Evolutionary conservation across 106 monocot species (phyloP).

Genomic region (Narthecium ossifragum): DNA sequence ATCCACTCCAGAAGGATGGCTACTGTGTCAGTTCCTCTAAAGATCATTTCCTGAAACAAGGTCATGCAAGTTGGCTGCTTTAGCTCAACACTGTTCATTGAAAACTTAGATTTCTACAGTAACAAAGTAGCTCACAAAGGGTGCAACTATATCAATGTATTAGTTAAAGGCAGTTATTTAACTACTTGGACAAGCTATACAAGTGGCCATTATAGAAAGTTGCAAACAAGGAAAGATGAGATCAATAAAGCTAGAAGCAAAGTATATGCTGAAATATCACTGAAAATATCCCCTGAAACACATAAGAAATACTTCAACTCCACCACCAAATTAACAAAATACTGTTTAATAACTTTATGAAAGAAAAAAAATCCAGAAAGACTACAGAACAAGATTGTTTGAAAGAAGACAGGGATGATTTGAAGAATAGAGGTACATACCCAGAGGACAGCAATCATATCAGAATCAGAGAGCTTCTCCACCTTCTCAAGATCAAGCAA

Average conservation of each 20-base stretch:
- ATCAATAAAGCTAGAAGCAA: not conserved
- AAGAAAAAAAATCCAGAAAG: not conserved
- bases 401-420: not conserved
- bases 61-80: not conserved
- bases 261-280: not conserved
- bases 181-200: not conserved
- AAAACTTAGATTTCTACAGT: too few relatives aligned
- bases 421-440: constrained; percentile 13
- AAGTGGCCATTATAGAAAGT: too few relatives aligned
- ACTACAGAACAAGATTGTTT: too few relatives aligned
- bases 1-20: constrained; percentile 70
- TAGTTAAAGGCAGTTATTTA: not conserved
- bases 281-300: too few relatives aligned
- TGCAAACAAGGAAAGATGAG: not conserved
- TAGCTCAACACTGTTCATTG: too few relatives aligned
- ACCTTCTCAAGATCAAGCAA: constrained; percentile 31
- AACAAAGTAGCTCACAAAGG: too few relatives aligned
- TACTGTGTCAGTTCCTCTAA: constrained; percentile 72
- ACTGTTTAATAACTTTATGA: not conserved
- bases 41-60: constrained; percentile 62
- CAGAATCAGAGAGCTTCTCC: constrained; percentile 37
- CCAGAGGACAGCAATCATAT: constrained; percentile 63
- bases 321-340: too few relatives aligned
- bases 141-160: not conserved
- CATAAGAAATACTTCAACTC: too few relatives aligned